Evolutionary conservation across 371 early-diverging fungal genomes (phyloP).

Genomic region (Parasitella parasitica): DNA sequence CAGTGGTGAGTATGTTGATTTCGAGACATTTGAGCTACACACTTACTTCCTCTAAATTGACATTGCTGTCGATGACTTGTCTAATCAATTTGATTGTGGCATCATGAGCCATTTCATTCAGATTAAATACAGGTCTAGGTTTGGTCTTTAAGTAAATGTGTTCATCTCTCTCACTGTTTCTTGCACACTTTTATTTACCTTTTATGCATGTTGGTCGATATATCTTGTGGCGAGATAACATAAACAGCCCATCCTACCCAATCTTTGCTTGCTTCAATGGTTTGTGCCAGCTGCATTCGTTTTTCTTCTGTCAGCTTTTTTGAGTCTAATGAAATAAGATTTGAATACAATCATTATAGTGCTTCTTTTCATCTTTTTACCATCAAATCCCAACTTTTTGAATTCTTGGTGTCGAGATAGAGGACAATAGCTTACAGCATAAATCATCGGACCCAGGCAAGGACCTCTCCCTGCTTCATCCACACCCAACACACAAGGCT

Average conservation of each 20-base stretch:
- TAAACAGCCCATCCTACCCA: conserved; percentile 87
- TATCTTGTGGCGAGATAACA: conserved; percentile 84
- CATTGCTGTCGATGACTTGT: conserved; percentile 59
- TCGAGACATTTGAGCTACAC: not conserved
- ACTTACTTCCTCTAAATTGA: conserved; percentile 73
- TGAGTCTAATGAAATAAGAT: conserved; percentile 64
- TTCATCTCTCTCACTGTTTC: not conserved
- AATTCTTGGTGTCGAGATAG: conserved; percentile 61
- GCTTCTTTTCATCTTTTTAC: conserved; percentile 38
- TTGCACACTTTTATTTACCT: too few species aligned
- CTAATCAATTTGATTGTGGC: conserved; percentile 87
- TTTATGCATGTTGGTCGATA: conserved; percentile 84
- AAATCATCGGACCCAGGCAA: conserved; percentile 98
- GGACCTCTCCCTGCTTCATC: conserved; percentile 99
- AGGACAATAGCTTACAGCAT: conserved; percentile 82
- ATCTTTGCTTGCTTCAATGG: conserved; percentile 58
- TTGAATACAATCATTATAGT: not conserved
- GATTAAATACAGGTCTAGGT: conserved; percentile 80
- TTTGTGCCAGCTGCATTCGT: conserved; percentile 69
- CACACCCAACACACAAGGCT: conserved; percentile 87
- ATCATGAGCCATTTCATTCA: conserved; percentile 95
- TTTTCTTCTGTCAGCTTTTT: conserved; percentile 80
- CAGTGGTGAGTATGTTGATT: not conserved
- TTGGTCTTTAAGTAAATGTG: not conserved
- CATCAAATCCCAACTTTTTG: conserved; percentile 76